These are phyloP conservation scores for Candida sojae DNA, from an alignment of 1,139 yeast genomes.

Conservation along the genomic window DNA sequence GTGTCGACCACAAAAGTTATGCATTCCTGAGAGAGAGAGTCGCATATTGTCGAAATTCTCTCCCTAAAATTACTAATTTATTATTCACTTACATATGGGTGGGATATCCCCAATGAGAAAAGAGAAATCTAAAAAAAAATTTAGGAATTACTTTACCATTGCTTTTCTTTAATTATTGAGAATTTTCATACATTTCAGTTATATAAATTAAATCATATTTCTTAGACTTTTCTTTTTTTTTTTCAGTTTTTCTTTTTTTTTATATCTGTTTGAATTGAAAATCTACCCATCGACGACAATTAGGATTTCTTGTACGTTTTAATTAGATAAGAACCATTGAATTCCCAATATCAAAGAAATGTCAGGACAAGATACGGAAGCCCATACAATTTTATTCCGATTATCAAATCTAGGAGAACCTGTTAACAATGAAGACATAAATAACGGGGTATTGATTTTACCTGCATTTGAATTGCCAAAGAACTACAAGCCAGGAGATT, in stretches of 20 bases:
- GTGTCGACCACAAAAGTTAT: too few species aligned
- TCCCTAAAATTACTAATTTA: background rate
- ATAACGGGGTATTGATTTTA: constrained; percentile 63
- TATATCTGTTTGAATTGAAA: background rate
- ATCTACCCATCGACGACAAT: too few species aligned
- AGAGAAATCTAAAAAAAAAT: too few species aligned
- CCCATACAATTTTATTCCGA: constrained; percentile 43
- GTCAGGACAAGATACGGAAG: constrained; percentile 1
- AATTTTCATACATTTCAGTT: too few species aligned
- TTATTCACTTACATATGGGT: background rate
- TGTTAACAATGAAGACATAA: constrained; percentile 41
- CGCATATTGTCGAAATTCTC: background rate
- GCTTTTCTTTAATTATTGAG: background rate
- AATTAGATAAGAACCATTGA: too few species aligned
- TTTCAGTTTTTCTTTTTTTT: background rate
- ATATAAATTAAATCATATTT: too few species aligned
- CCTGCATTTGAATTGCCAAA: constrained; percentile 57
- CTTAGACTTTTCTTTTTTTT: too few species aligned
- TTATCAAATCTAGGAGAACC: constrained; percentile 61
- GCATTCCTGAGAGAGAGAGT: background rate
- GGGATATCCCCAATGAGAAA: background rate
- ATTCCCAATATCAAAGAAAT: background rate
- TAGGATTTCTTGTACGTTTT: too few species aligned
- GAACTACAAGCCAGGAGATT: constrained; percentile 39
- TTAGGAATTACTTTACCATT: background rate